phyloP scores from a whole-genome alignment of 345 rosid species.

The Zanthoxylum bungeanum region DNA sequence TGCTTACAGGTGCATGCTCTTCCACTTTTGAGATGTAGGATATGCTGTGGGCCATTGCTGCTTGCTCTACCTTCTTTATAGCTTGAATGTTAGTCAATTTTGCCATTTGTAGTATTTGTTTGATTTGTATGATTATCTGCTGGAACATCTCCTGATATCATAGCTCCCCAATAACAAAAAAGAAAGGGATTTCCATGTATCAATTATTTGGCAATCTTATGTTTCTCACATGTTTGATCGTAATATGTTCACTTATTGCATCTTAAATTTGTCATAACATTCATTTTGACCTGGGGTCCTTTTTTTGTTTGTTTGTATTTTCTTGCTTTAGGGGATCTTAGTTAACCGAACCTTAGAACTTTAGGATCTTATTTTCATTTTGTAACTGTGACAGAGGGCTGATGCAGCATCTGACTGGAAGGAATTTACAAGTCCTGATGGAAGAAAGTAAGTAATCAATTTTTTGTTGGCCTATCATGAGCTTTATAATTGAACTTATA shows the following conservation, averaged over 20 bases:
- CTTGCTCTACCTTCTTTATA: slow-evolving; percentile 44
- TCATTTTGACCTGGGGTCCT: background rate
- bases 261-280: background rate
- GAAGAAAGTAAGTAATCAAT: slow-evolving; percentile 64
- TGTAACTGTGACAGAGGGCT: slow-evolving; percentile 60
- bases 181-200: background rate
- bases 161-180: background rate
- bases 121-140: slow-evolving; percentile 20
- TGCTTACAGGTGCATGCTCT: slow-evolving; percentile 50
- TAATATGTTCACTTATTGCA: background rate
- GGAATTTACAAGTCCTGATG: slow-evolving; percentile 89
- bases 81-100: slow-evolving; percentile 45
- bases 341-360: background rate
- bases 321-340: background rate
- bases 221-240: background rate
- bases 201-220: slow-evolving; percentile 6
- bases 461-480: slow-evolving; percentile 11
- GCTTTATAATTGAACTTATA: slow-evolving; percentile 1
- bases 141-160: background rate
- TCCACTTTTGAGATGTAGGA: slow-evolving; percentile 51
- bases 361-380: slow-evolving; percentile 13
- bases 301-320: background rate
- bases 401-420: slow-evolving; percentile 97
- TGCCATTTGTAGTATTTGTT: slow-evolving; percentile 28
- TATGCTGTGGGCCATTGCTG: slow-evolving; percentile 49